Evolutionary conservation across 495 filamentous ascomycete species (phyloP).

Genomic region (Lindgomyces ingoldianus): DNA sequence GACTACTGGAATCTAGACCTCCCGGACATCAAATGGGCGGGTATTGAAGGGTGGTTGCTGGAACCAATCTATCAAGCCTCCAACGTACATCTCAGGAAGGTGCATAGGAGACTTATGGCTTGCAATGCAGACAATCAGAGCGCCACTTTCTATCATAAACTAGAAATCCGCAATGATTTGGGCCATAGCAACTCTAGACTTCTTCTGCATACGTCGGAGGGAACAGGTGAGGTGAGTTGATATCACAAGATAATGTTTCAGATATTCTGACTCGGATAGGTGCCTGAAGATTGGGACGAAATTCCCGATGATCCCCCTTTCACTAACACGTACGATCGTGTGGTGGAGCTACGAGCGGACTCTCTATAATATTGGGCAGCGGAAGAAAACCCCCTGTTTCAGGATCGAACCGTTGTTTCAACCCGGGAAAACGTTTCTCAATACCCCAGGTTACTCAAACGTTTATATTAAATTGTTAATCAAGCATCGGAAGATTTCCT

Average conservation of each 20-base stretch:
- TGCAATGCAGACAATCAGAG: neutral
- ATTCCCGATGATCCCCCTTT: neutral
- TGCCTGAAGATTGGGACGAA: slow-evolving; percentile 1
- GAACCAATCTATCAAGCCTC: neutral
- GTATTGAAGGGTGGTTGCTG: slow-evolving; percentile 21
- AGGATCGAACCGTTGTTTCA: neutral
- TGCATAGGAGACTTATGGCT: slow-evolving; percentile 18
- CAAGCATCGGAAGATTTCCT: neutral
- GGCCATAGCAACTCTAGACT: neutral
- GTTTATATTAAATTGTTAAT: neutral
- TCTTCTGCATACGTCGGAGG: neutral
- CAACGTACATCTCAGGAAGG: slow-evolving; percentile 6
- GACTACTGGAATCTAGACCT: slow-evolving; percentile 31
- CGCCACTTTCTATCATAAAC: slow-evolving; percentile 2
- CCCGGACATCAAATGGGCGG: slow-evolving; percentile 12
- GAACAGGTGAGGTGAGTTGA: neutral
- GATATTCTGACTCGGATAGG: neutral
- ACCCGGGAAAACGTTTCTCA: neutral
- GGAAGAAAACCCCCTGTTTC: neutral
- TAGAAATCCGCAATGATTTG: neutral
- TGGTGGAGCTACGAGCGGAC: neutral
- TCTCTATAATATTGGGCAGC: neutral
- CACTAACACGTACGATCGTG: slow-evolving; percentile 1
- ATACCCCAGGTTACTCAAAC: neutral
- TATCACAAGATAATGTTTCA: no score